These are phyloP conservation scores for Penicillium coprophilum DNA, from an alignment of 495 filamentous ascomycete genomes.

Conservation along the genomic window DNA sequence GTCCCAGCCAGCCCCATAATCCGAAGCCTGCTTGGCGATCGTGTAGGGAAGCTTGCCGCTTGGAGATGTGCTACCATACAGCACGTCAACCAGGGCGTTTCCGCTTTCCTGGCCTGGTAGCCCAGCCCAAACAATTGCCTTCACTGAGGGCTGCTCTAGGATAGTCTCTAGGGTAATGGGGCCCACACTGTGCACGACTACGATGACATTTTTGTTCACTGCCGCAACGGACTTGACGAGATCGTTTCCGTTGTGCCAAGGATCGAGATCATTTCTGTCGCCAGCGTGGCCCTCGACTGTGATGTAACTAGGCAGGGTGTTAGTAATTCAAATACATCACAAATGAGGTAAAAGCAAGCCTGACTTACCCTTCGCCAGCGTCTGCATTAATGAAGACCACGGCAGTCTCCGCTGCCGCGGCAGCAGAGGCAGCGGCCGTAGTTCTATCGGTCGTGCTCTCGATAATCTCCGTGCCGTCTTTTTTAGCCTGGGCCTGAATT, in stretches of 20 bases:
- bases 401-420: constrained; percentile 55
- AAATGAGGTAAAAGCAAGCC: background rate
- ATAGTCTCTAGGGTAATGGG: constrained; percentile 44
- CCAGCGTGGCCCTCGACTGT: constrained; percentile 59
- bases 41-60: constrained; percentile 72
- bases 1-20: constrained; percentile 56
- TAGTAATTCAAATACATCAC: background rate
- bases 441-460: constrained; percentile 52
- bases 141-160: constrained; percentile 58
- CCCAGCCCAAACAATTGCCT: constrained; percentile 59
- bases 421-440: constrained; percentile 45
- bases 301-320: constrained; percentile 43
- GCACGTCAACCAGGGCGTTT: constrained; percentile 52
- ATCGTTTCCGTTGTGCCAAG: constrained; percentile 35
- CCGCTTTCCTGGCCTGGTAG: constrained; percentile 61
- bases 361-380: constrained; percentile 60
- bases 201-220: constrained; percentile 75
- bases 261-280: constrained; percentile 55
- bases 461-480: constrained; percentile 46
- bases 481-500: constrained; percentile 38
- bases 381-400: constrained; percentile 68
- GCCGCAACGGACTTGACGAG: constrained; percentile 44
- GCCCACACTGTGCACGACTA: constrained; percentile 68
- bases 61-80: constrained; percentile 60
- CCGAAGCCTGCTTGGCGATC: constrained; percentile 59